Evolutionary conservation across 768 basidiomycete genomes (phyloP).

Genomic region (Boletus sp.): DNA sequence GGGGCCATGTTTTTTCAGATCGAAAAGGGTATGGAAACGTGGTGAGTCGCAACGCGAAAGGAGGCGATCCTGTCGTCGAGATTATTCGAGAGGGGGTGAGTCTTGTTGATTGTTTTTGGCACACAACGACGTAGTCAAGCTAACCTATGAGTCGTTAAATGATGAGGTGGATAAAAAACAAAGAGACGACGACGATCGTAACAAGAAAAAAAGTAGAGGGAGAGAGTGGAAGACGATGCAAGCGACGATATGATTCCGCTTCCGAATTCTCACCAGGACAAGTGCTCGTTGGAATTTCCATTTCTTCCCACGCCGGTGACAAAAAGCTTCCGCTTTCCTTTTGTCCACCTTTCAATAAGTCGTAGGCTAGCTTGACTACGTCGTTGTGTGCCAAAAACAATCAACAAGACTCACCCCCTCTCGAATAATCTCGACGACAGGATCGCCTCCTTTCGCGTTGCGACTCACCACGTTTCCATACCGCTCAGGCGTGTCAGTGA

Average conservation of each 20-base stretch:
- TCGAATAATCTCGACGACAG: slow-evolving; percentile 47
- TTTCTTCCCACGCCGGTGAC: slow-evolving; percentile 30
- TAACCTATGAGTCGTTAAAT: slow-evolving; percentile 52
- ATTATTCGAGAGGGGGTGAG: slow-evolving; percentile 41
- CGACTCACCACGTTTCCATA: slow-evolving; percentile 45
- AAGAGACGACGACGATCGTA: slow-evolving; percentile 22
- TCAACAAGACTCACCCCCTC: slow-evolving; percentile 38
- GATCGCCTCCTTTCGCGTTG: slow-evolving; percentile 46
- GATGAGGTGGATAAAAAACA: no score
- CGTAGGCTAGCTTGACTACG: slow-evolving; percentile 51
- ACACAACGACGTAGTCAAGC: slow-evolving; percentile 48
- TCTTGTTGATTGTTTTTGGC: slow-evolving; percentile 1
- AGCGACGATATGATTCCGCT: slow-evolving; percentile 14
- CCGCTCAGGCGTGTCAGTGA: background rate
- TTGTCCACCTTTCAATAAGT: slow-evolving; percentile 46
- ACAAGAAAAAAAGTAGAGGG: slow-evolving; percentile 16
- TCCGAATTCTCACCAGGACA: slow-evolving; percentile 16
- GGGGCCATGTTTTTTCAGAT: slow-evolving; percentile 30
- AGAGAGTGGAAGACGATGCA: slow-evolving; percentile 8
- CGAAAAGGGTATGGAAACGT: slow-evolving; percentile 38
- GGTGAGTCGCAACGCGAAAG: slow-evolving; percentile 41
- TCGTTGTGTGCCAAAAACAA: slow-evolving; percentile 30
- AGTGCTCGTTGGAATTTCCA: slow-evolving; percentile 15
- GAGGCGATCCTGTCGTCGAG: slow-evolving; percentile 50
- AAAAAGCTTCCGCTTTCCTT: background rate